These are phyloP conservation scores for Endoconidiophora polonica DNA, from an alignment of 2,329 filamentous ascomycete genomes.

Conservation along the genomic window DNA sequence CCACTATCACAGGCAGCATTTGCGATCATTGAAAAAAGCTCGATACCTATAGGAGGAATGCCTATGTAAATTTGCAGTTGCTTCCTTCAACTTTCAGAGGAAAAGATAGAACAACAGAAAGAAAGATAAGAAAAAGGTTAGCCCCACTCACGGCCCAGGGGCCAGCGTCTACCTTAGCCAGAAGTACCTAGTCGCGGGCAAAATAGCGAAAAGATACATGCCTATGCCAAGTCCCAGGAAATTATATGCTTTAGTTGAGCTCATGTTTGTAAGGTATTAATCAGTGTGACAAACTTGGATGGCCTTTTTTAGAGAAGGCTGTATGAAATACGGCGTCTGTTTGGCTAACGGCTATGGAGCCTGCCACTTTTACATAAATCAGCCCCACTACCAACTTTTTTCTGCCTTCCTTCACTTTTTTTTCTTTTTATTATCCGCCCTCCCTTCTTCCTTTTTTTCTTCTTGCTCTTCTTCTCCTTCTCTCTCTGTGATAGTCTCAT, in stretches of 20 bases:
- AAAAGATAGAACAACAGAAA: not conserved
- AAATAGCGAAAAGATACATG: not conserved
- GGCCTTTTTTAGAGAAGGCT: too few relatives aligned
- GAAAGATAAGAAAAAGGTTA: not conserved
- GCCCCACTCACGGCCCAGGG: slow-evolving; percentile 4
- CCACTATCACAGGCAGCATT: not conserved
- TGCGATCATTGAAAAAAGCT: not conserved
- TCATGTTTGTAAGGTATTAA: too few relatives aligned
- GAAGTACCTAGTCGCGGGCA: not conserved
- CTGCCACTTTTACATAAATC: not conserved
- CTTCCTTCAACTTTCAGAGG: too few relatives aligned
- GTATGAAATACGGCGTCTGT: too few relatives aligned
- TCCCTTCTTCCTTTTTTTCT: slow-evolving; percentile 11
- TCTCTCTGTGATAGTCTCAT: slow-evolving; percentile 11
- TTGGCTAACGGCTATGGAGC: too few relatives aligned
- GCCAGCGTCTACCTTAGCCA: not conserved
- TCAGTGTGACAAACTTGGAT: too few relatives aligned
- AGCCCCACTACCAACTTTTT: slow-evolving; percentile 2
- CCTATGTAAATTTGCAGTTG: too few relatives aligned
- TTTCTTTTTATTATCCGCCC: slow-evolving; percentile 10
- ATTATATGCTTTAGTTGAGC: too few relatives aligned
- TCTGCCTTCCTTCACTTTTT: not conserved
- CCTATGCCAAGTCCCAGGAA: not conserved
- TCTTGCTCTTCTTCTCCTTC: slow-evolving; percentile 13
- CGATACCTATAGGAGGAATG: not conserved